Evolutionary conservation across 2,329 filamentous ascomycete genomes (phyloP), one percentile per base, ranked within the genome.

Genomic region (Cladosporium sp.): DNA sequence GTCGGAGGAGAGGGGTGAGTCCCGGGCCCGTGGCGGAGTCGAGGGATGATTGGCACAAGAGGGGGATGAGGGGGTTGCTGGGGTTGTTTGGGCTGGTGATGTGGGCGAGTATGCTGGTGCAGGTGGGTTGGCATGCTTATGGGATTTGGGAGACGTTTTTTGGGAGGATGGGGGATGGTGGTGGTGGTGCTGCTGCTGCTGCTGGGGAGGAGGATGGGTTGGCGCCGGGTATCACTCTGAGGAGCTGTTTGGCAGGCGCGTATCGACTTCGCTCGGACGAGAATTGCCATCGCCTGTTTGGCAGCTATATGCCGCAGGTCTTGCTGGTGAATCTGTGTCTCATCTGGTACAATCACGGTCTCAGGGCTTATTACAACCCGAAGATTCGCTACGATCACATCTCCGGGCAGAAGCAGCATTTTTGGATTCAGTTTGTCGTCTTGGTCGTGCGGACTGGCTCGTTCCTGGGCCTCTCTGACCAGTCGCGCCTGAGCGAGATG

Each of bases 371-470:
- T 54, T 62, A 63, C 41, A 61, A 66, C 49, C 54, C 50, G 15
- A 29, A 24, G 17, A 42, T 52, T 17, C 50, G 50, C 27, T 47
- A 47, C 17, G 50, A 45, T 40, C 38, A 34, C 15, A 47, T 52
- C n/a, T 41, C 41, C 22, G 50, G 50, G 20, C 38, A 47, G 19
- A 42, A 29, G 38, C 38, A 43, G 43, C 50, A 52, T 15, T 44
- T 52, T 29, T 29, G 34, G 42, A 41, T 52, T 32, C 50, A 17
- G 43, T 63, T 76, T 1, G 63, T 85, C 27, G 74, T 83, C 18
- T 62, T 88, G 9, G 62, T 76, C 5, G 68, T 83, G 9, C 78
- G 86, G 32, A 66, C 76, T 37, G 59, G 77, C 9, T 66, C 64
- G 12, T 61, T 64, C 43, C 18, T 43, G 4, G 42, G 36, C 1